These are phyloP conservation scores for Xylaria castorea DNA, from an alignment of 495 filamentous ascomycete genomes.

Conservation along the genomic window DNA sequence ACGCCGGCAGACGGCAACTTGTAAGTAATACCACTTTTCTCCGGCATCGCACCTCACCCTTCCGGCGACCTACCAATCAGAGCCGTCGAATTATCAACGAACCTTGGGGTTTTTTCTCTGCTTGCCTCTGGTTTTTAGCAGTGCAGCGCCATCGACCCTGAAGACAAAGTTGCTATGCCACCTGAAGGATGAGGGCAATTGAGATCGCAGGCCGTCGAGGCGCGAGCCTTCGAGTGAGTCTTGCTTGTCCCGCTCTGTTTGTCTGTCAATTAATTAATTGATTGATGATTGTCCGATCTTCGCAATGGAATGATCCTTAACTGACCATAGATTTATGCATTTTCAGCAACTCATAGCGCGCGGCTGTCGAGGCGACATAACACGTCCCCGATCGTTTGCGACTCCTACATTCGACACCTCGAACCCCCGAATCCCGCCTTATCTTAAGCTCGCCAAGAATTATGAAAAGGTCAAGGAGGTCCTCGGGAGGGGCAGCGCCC, in stretches of 20 bases:
- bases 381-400: slow-evolving; percentile 39
- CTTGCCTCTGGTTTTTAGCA: slow-evolving; percentile 41
- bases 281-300: neutral
- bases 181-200: slow-evolving; percentile 39
- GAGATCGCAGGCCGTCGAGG: slow-evolving; percentile 38
- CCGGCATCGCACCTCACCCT: slow-evolving; percentile 20
- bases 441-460: slow-evolving; percentile 54
- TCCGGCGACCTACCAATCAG: slow-evolving; percentile 14
- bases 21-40: neutral
- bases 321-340: neutral
- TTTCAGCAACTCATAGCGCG: slow-evolving; percentile 34
- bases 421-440: slow-evolving; percentile 50
- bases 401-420: slow-evolving; percentile 39
- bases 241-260: neutral
- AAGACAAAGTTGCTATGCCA: slow-evolving; percentile 21
- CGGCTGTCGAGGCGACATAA: slow-evolving; percentile 32
- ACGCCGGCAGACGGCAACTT: slow-evolving; percentile 11
- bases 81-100: slow-evolving; percentile 19
- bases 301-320: neutral
- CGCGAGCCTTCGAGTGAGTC: slow-evolving; percentile 38
- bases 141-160: slow-evolving; percentile 6
- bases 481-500: slow-evolving; percentile 66
- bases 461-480: slow-evolving; percentile 71
- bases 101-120: slow-evolving; percentile 22
- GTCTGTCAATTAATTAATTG: neutral